phyloP scores from a whole-genome alignment of 345 rosid species.

The Eucalyptus regnans region DNA sequence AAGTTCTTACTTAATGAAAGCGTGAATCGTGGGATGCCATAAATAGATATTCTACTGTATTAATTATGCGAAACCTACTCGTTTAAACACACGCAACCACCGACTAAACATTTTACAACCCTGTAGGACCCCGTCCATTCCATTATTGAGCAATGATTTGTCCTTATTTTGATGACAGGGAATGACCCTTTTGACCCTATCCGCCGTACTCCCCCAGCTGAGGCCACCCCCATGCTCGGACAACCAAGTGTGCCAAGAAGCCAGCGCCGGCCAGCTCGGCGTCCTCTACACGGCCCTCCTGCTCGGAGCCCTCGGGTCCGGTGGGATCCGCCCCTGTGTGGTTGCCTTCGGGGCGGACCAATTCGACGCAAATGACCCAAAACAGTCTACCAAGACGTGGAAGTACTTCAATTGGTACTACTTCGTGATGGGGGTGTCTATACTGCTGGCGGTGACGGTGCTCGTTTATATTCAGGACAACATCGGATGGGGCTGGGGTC shows the following conservation, averaged over 20 bases:
- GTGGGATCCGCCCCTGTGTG: slow-evolving; percentile 92
- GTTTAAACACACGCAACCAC: background rate
- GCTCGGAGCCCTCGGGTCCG: slow-evolving; percentile 75
- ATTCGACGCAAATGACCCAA: slow-evolving; percentile 23
- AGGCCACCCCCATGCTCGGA: slow-evolving; percentile 74
- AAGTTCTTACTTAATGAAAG: background rate
- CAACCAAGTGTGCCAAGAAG: slow-evolving; percentile 46
- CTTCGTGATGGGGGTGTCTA: slow-evolving; percentile 70
- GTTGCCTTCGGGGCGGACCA: slow-evolving; percentile 93
- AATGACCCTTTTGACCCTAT: slow-evolving; percentile 63
- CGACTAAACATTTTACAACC: background rate
- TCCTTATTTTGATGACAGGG: slow-evolving; percentile 23
- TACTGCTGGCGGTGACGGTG: slow-evolving; percentile 62
- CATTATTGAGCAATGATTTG: background rate
- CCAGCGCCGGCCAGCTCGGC: slow-evolving; percentile 19
- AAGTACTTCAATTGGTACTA: slow-evolving; percentile 89
- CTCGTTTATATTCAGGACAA: slow-evolving; percentile 74
- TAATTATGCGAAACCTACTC: background rate
- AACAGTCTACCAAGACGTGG: slow-evolving; percentile 61
- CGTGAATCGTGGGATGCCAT: background rate
- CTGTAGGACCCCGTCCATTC: background rate
- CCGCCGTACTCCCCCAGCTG: slow-evolving; percentile 57
- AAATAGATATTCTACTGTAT: background rate
- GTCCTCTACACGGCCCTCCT: slow-evolving; percentile 62
- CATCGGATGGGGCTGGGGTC: slow-evolving; percentile 85